A percentile compares a stretch with the other conserved stretches of the same genome.
phyloP scores from a whole-genome alignment of 2,329 filamentous ascomycete genomes.

The Aspergillus melleus region DNA sequence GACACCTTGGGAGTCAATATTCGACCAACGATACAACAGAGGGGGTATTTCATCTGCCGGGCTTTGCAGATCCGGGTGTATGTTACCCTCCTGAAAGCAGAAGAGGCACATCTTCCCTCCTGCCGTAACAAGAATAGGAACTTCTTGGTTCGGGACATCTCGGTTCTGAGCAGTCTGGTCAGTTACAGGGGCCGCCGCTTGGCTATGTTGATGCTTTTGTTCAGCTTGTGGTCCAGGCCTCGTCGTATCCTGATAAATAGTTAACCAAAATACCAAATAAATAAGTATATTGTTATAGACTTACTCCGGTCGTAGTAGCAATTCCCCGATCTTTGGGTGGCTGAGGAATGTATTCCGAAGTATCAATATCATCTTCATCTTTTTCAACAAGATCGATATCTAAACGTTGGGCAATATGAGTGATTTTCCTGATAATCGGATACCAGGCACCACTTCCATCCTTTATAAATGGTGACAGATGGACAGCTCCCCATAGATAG shows the following conservation, averaged over 20 bases:
- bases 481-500: conserved; percentile 25
- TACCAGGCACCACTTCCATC: conserved; percentile 16
- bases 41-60: conserved; percentile 18
- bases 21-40: conserved; percentile 37
- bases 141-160: too few species aligned
- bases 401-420: conserved; percentile 7
- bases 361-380: conserved; percentile 13
- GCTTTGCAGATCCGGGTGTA: background rate
- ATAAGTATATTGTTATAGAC: background rate
- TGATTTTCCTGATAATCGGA: conserved; percentile 13
- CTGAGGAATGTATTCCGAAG: background rate
- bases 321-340: background rate
- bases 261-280: background rate
- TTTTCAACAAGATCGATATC: conserved; percentile 9
- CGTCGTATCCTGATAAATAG: background rate
- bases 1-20: conserved; percentile 30
- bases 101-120: conserved; percentile 25
- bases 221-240: background rate
- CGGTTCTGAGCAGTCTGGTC: background rate
- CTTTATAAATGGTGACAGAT: conserved; percentile 20
- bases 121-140: conserved; percentile 12
- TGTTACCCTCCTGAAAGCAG: conserved; percentile 18
- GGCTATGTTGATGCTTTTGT: background rate
- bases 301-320: background rate
- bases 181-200: background rate